These are phyloP conservation scores for Candida sphagnicola DNA, from an alignment of 805 yeast species.

Conservation along the genomic window DNA sequence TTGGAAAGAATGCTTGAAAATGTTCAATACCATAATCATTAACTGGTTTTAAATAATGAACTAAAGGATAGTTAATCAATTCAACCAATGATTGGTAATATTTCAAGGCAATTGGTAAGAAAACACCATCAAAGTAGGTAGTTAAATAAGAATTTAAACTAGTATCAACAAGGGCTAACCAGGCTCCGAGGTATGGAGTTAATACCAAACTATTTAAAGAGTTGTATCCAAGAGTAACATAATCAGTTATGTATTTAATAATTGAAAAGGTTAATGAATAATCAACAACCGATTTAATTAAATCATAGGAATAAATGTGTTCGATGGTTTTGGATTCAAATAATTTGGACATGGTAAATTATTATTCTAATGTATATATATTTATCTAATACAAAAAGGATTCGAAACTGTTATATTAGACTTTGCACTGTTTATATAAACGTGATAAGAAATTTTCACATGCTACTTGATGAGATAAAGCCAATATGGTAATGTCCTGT, in stretches of 20 bases:
- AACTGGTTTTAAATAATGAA: neutral
- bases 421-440: neutral
- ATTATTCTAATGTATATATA: too few relatives aligned
- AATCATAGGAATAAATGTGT: constrained; percentile 30
- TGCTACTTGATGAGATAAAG: neutral
- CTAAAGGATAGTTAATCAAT: constrained; percentile 5
- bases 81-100: constrained; percentile 6
- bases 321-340: constrained; percentile 29
- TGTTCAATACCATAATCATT: constrained; percentile 1
- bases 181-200: neutral
- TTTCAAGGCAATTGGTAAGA: constrained; percentile 5
- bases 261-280: constrained; percentile 23
- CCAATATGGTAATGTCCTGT: neutral
- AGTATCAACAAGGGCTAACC: constrained; percentile 18
- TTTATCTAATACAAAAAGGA: too few relatives aligned
- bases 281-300: constrained; percentile 18
- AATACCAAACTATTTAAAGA: constrained; percentile 1
- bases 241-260: constrained; percentile 20
- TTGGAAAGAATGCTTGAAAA: neutral
- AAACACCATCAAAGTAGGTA: constrained; percentile 3
- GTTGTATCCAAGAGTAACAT: constrained; percentile 15
- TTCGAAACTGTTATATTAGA: too few relatives aligned
- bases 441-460: neutral
- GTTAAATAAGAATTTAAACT: constrained; percentile 8
- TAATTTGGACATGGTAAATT: constrained; percentile 8